Evolutionary conservation across 345 rosid species (phyloP).

Genomic region (Cochlearia excelsa): DNA sequence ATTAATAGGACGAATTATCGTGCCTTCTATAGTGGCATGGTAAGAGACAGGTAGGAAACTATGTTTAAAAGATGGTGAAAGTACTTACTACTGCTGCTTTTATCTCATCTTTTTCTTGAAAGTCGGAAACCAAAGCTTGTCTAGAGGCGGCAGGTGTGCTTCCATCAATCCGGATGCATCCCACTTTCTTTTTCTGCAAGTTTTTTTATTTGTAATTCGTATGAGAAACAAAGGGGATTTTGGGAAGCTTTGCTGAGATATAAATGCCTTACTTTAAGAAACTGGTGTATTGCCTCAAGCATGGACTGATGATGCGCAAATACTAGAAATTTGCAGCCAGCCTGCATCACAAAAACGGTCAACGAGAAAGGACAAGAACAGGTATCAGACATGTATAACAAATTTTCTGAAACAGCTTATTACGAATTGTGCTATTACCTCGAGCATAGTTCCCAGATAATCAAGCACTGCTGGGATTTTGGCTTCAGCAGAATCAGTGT

Average conservation of each 20-base stretch:
- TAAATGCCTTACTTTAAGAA: slow-evolving; percentile 61
- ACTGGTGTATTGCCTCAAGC: slow-evolving; percentile 77
- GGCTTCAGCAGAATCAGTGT: slow-evolving; percentile 87
- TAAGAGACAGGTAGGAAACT: slow-evolving; percentile 13
- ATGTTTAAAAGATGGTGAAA: slow-evolving; percentile 8
- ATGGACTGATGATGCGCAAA: slow-evolving; percentile 90
- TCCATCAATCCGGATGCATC: slow-evolving; percentile 91
- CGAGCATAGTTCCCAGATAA: slow-evolving; percentile 74
- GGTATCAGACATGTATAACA: slow-evolving; percentile 10
- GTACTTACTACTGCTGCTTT: slow-evolving; percentile 79
- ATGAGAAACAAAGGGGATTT: slow-evolving; percentile 25
- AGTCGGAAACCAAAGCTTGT: slow-evolving; percentile 77
- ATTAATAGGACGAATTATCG: not conserved
- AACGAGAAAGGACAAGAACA: slow-evolving; percentile 21
- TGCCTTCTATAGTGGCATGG: slow-evolving; percentile 3
- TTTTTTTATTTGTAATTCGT: slow-evolving; percentile 13
- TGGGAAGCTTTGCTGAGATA: slow-evolving; percentile 18
- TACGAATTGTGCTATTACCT: slow-evolving; percentile 46
- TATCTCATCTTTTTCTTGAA: slow-evolving; percentile 71
- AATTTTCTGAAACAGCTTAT: slow-evolving; percentile 4
- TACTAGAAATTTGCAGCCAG: slow-evolving; percentile 89
- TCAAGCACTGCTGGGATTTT: slow-evolving; percentile 88
- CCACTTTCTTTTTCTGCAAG: slow-evolving; percentile 84
- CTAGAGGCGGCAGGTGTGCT: slow-evolving; percentile 64
- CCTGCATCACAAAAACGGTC: slow-evolving; percentile 47